Evolutionary conservation across 371 early-diverging fungal genomes (phyloP), one percentile per base, ranked within the genome.

Genomic region (Mucor lusitanicus): DNA sequence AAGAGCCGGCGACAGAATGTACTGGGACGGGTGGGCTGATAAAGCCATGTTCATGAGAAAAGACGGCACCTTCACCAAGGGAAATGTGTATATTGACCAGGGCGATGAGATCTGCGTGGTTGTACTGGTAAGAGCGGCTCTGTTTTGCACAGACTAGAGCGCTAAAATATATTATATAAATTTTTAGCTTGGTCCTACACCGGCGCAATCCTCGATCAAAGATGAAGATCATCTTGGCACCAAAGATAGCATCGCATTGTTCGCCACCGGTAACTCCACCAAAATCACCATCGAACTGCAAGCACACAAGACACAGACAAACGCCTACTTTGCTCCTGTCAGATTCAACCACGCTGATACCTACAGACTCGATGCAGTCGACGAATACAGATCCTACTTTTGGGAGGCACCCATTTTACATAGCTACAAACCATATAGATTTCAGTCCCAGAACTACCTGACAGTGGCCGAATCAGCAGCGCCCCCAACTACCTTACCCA

Each of bases 331-430:
- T 63, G 78, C 79, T 6, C 44, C 79, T 21, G 76, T 77, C 9
- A 50, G 61, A 13, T 79, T 82, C 57, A 53, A 61, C 2, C 71
- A 76, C 21, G 61, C 75, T 40, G 82, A 77, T 33, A 69, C 46
- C 3, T 82, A 82, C 59, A 33, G 33, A 30, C 60, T 82, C 17
- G 44, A 74, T 12, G 73, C 68, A 4, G 54, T 69, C 6, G 65
- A 61, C 32, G 82, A 82, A 65, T 74, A 77, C 37, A 59, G 82
- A 40, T 77, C 77, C 28, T 79, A 79, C 57, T 82, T 79, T 59
- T 82, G 79, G 79, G 76, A 79, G 67, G 30, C 64, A 1, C 82
- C 82, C 7, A 66, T 74, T 4, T 57, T 63, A 9, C 82, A 79
- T 54, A 40, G 54, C n/a, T 79, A 82, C 56, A 72, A 67, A 27